These are phyloP conservation scores for Chalciporus sphaerocephalus DNA, from an alignment of 768 basidiomycete species.

Conservation along the genomic window DNA sequence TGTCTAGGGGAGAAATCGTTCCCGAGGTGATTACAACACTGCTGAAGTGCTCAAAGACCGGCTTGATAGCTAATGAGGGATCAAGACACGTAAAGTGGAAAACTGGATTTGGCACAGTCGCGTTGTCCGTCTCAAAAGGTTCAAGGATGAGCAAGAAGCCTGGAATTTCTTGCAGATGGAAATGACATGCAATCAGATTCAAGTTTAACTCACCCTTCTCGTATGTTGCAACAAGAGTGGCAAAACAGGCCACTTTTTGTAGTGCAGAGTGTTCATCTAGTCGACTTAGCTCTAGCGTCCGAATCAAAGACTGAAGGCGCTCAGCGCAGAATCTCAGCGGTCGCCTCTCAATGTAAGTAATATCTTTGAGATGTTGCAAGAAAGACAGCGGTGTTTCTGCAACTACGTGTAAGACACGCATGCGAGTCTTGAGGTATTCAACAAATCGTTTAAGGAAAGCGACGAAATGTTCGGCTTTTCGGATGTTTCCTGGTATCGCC, in stretches of 20 bases:
- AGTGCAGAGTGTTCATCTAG: constrained; percentile 89
- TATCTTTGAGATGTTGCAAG: constrained; percentile 96
- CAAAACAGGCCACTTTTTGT: constrained; percentile 94
- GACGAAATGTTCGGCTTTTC: constrained; percentile 98
- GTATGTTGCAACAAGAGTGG: constrained; percentile 95
- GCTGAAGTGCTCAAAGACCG: constrained; percentile 96
- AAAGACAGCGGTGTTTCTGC: constrained; percentile 98
- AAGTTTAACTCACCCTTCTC: constrained; percentile 68
- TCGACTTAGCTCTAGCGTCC: constrained; percentile 83
- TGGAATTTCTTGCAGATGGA: constrained; percentile 29
- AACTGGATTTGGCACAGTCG: constrained; percentile 96
- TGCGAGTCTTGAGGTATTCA: constrained; percentile 98
- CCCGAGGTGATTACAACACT: constrained; percentile 98
- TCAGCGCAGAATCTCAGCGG: constrained; percentile 96
- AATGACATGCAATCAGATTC: constrained; percentile 1
- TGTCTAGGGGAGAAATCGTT: constrained; percentile 96
- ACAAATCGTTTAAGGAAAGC: constrained; percentile 98
- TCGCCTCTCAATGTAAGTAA: constrained; percentile 94
- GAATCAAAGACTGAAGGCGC: constrained; percentile 87
- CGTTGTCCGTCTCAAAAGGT: constrained; percentile 97
- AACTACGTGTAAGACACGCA: constrained; percentile 98
- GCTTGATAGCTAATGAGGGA: constrained; percentile 94
- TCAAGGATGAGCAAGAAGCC: constrained; percentile 96
- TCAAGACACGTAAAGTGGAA: constrained; percentile 99
- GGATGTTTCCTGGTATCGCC: constrained; percentile 95